Conservation (phyloP, 306 rosid genomes). For the Prunus dulcis region DNA sequence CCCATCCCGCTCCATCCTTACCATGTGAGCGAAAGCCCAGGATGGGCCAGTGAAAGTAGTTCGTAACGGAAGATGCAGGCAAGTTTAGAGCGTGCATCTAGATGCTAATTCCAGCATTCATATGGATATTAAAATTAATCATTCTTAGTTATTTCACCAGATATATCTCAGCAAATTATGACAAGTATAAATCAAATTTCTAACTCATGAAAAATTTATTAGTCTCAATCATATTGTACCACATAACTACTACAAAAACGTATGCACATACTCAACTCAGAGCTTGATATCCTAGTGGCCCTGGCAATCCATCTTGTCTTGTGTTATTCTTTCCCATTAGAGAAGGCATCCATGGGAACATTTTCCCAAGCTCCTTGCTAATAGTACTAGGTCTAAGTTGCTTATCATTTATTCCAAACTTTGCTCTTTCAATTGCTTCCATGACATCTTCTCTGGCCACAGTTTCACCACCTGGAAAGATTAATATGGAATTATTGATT, state of each 20-base stretch:
- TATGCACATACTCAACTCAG: slow-evolving; percentile 41
- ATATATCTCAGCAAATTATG: not conserved
- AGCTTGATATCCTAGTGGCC: slow-evolving; percentile 83
- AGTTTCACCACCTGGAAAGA: slow-evolving; percentile 61
- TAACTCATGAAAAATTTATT: not conserved
- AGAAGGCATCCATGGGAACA: slow-evolving; percentile 93
- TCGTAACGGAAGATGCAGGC: not conserved
- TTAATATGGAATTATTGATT: not conserved
- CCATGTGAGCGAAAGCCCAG: not conserved
- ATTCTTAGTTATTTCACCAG: not conserved
- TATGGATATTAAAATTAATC: not conserved
- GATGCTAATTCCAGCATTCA: slow-evolving; percentile 4
- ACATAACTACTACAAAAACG: slow-evolving; percentile 2
- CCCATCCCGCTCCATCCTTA: no score
- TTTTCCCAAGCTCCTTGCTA: slow-evolving; percentile 70
- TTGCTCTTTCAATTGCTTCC: slow-evolving; percentile 96
- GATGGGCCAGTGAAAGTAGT: not conserved
- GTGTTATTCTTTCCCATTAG: slow-evolving; percentile 54
- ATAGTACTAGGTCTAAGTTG: slow-evolving; percentile 45
- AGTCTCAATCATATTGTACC: not conserved
- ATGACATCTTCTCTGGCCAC: slow-evolving; percentile 83
- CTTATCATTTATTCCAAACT: slow-evolving; percentile 74
- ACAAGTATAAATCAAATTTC: not conserved
- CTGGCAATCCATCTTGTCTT: slow-evolving; percentile 48
- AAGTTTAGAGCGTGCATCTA: not conserved